Evolutionary conservation across 208 protist genomes (phyloP).

Genomic region (Leptomonas seymouri): DNA sequence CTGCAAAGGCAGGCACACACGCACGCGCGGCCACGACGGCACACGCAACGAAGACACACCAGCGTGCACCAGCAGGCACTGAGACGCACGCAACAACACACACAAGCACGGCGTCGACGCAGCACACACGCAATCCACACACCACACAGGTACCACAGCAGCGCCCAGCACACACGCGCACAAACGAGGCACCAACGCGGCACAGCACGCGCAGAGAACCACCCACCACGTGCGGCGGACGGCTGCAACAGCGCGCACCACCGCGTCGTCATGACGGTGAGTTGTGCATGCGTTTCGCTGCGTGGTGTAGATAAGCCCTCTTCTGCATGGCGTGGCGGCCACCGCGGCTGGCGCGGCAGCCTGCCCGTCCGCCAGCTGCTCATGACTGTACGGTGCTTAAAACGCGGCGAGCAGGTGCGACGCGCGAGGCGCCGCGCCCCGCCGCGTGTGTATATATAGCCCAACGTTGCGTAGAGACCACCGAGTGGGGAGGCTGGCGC

Average conservation of each 20-base stretch:
- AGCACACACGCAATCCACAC: slow-evolving; percentile 6
- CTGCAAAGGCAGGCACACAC: slow-evolving; percentile 4
- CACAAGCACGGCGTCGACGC: slow-evolving; percentile 6
- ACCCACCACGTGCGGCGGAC: slow-evolving; percentile 26
- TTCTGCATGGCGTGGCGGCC: slow-evolving; percentile 36
- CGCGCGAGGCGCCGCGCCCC: neutral
- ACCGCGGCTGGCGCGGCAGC: slow-evolving; percentile 19
- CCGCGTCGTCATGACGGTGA: slow-evolving; percentile 32
- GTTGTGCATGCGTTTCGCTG: neutral
- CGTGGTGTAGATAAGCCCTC: slow-evolving; percentile 20
- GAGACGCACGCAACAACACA: slow-evolving; percentile 4
- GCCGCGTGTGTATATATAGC: slow-evolving; percentile 15
- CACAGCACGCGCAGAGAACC: slow-evolving; percentile 14
- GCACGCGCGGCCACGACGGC: slow-evolving; percentile 26
- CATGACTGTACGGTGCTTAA: slow-evolving; percentile 28
- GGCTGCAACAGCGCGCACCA: slow-evolving; percentile 33
- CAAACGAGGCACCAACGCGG: slow-evolving; percentile 2
- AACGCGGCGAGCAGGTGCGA: slow-evolving; percentile 3
- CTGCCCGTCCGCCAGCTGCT: slow-evolving; percentile 33
- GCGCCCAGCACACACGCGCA: slow-evolving; percentile 12
- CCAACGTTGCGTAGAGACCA: slow-evolving; percentile 32
- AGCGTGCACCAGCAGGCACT: slow-evolving; percentile 13
- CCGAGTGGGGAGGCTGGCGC: slow-evolving; percentile 29
- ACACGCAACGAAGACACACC: slow-evolving; percentile 13
- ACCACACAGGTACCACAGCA: slow-evolving; percentile 1